Conservation (phyloP, 1,284 basidiomycete genomes). For the Ceratobasidium sp. region DNA sequence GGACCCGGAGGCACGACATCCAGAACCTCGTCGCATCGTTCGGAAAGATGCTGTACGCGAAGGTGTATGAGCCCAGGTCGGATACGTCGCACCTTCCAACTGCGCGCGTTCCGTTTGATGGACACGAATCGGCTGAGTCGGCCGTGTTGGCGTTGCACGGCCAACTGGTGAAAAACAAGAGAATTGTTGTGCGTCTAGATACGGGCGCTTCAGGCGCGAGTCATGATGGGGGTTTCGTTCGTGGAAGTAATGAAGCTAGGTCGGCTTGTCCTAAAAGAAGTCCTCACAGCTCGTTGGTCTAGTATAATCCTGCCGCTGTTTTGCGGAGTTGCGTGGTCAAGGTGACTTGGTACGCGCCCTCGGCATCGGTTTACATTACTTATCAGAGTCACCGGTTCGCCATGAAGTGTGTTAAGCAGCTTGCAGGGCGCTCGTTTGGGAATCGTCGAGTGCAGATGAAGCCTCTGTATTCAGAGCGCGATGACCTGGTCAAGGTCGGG, state of each 20-base stretch:
- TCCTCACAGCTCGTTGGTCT: constrained; percentile 14
- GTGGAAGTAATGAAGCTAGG: neutral
- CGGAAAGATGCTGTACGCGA: neutral
- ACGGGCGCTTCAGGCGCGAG: neutral
- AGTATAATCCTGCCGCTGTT: constrained; percentile 3
- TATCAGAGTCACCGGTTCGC: constrained; percentile 13
- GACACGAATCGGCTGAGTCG: constrained; percentile 15
- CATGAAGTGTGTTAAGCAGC: constrained; percentile 14
- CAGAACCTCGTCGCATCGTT: constrained; percentile 11
- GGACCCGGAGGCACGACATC: neutral
- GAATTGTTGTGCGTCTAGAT: constrained; percentile 15
- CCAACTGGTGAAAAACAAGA: neutral
- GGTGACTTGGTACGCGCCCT: constrained; percentile 44
- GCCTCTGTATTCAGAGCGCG: constrained; percentile 27
- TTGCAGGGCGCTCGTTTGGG: constrained; percentile 22
- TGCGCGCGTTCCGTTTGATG: constrained; percentile 20
- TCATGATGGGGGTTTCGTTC: neutral
- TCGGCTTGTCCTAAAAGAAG: neutral
- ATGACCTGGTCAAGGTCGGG: constrained; percentile 9
- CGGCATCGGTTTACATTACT: constrained; percentile 25
- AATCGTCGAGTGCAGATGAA: constrained; percentile 25
- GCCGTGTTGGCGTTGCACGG: constrained; percentile 15
- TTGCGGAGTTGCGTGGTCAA: constrained; percentile 33
- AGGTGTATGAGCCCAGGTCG: constrained; percentile 13
- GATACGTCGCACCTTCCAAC: constrained; percentile 18